Percentiles rank a stretch among this genome's conserved stretches.
Conservation (phyloP, 768 basidiomycete species). For the Auricularia sp. region DNA sequence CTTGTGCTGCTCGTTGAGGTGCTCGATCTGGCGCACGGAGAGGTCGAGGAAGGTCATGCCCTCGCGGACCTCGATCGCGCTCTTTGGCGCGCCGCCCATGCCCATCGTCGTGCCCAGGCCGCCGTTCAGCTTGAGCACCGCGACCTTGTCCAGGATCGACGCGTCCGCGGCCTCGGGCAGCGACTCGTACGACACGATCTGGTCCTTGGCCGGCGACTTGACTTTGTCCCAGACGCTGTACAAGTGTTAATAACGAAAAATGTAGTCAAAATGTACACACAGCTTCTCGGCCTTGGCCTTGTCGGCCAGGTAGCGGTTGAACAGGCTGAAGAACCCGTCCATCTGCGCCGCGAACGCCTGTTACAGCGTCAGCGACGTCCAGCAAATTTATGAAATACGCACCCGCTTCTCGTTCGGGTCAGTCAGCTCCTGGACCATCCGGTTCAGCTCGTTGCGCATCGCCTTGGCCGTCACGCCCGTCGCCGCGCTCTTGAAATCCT, state of each 20-base stretch:
- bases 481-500: slow-evolving; percentile 91
- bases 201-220: slow-evolving; percentile 75
- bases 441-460: slow-evolving; percentile 96
- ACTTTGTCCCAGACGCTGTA: slow-evolving; percentile 80
- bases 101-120: slow-evolving; percentile 89
- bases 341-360: slow-evolving; percentile 91
- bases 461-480: slow-evolving; percentile 89
- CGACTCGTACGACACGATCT: slow-evolving; percentile 72
- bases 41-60: slow-evolving; percentile 98
- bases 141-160: slow-evolving; percentile 78
- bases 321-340: slow-evolving; percentile 92
- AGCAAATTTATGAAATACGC: too few species aligned
- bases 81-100: slow-evolving; percentile 77
- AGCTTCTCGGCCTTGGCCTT: slow-evolving; percentile 80
- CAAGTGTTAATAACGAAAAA: slow-evolving; percentile 2
- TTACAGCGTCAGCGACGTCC: slow-evolving; percentile 20
- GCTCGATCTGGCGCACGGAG: slow-evolving; percentile 86
- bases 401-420: slow-evolving; percentile 75
- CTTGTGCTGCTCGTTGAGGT: slow-evolving; percentile 13
- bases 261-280: slow-evolving; percentile 36
- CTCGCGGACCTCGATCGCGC: slow-evolving; percentile 90
- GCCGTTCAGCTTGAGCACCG: slow-evolving; percentile 91
- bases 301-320: slow-evolving; percentile 87
- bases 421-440: slow-evolving; percentile 77
- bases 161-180: slow-evolving; percentile 51